Evolutionary conservation across 2,329 filamentous ascomycete genomes (phyloP).

Genomic region (Arthrobotrys entomopaga): DNA sequence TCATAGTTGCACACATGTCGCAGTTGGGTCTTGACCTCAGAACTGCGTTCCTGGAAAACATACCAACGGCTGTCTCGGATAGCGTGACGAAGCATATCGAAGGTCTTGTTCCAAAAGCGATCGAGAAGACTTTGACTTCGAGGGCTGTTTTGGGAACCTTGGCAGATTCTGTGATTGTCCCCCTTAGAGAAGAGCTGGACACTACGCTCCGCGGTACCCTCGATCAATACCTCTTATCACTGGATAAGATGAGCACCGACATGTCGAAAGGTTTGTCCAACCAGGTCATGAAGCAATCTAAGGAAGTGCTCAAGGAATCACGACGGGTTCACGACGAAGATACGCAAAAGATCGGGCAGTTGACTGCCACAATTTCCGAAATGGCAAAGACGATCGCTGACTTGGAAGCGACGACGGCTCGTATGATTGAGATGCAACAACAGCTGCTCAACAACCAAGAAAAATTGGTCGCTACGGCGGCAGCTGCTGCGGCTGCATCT

Average conservation of each 20-base stretch:
- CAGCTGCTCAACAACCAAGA: slow-evolving; percentile 66
- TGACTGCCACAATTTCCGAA: slow-evolving; percentile 74
- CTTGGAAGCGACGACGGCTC: slow-evolving; percentile 74
- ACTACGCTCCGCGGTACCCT: slow-evolving; percentile 53
- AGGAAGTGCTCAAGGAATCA: slow-evolving; percentile 44
- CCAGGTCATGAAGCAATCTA: slow-evolving; percentile 42
- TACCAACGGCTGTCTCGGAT: slow-evolving; percentile 74
- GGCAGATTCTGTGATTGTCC: slow-evolving; percentile 45
- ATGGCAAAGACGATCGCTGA: slow-evolving; percentile 75
- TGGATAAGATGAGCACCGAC: slow-evolving; percentile 55
- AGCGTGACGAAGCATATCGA: slow-evolving; percentile 79
- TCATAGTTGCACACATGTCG: slow-evolving; percentile 80
- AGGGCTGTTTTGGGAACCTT: slow-evolving; percentile 32
- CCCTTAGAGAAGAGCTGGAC: slow-evolving; percentile 57
- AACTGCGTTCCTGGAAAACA: slow-evolving; percentile 74
- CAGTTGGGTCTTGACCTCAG: slow-evolving; percentile 79
- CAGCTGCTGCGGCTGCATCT: slow-evolving; percentile 60
- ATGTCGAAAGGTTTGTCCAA: slow-evolving; percentile 58
- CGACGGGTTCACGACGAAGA: slow-evolving; percentile 66
- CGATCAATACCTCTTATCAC: slow-evolving; percentile 29
- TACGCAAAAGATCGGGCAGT: slow-evolving; percentile 75
- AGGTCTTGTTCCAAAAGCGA: slow-evolving; percentile 73
- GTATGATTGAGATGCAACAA: slow-evolving; percentile 74
- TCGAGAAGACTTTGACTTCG: slow-evolving; percentile 61
- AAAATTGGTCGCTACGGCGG: slow-evolving; percentile 57